phyloP scores from a whole-genome alignment of 2,329 filamentous ascomycete genomes.

The Westerdykella sp. region DNA sequence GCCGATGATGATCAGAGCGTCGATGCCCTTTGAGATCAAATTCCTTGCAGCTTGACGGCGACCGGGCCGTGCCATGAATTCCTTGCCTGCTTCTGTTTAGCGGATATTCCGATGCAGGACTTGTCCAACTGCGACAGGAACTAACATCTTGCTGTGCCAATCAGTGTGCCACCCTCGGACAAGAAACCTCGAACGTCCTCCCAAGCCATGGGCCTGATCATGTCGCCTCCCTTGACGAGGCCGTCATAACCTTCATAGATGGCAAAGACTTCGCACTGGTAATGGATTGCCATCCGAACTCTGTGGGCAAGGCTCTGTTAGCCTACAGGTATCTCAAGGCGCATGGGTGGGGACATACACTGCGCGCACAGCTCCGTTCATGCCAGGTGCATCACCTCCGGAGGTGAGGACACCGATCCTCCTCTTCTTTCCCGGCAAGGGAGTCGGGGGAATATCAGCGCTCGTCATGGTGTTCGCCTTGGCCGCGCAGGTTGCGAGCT shows the following conservation, averaged over 20 bases:
- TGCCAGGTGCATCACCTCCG: slow-evolving; percentile 88
- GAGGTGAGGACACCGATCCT: slow-evolving; percentile 88
- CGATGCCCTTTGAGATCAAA: slow-evolving; percentile 86
- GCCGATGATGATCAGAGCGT: slow-evolving; percentile 93
- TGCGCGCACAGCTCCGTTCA: slow-evolving; percentile 86
- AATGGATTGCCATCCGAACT: slow-evolving; percentile 83
- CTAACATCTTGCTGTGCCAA: slow-evolving; percentile 80
- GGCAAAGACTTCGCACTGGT: slow-evolving; percentile 48
- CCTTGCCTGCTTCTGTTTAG: slow-evolving; percentile 45
- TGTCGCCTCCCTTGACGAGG: slow-evolving; percentile 77
- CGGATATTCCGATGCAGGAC: neutral
- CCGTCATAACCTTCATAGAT: slow-evolving; percentile 93
- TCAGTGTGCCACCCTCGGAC: slow-evolving; percentile 88
- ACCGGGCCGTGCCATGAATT: slow-evolving; percentile 82
- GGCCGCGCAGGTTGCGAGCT: too few species aligned
- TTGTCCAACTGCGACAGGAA: neutral
- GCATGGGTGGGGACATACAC: slow-evolving; percentile 41
- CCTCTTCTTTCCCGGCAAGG: slow-evolving; percentile 48
- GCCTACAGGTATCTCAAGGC: neutral
- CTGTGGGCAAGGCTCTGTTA: neutral
- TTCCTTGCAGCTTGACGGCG: slow-evolving; percentile 86
- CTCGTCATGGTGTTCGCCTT: slow-evolving; percentile 20
- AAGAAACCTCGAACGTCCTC: slow-evolving; percentile 91
- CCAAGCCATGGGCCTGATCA: slow-evolving; percentile 86
- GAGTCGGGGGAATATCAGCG: slow-evolving; percentile 22